A percentile compares a stretch with the other conserved stretches of the same genome.
phyloP scores from a whole-genome alignment of 208 protist genomes.

The Acanthamoeba lenticulata region DNA sequence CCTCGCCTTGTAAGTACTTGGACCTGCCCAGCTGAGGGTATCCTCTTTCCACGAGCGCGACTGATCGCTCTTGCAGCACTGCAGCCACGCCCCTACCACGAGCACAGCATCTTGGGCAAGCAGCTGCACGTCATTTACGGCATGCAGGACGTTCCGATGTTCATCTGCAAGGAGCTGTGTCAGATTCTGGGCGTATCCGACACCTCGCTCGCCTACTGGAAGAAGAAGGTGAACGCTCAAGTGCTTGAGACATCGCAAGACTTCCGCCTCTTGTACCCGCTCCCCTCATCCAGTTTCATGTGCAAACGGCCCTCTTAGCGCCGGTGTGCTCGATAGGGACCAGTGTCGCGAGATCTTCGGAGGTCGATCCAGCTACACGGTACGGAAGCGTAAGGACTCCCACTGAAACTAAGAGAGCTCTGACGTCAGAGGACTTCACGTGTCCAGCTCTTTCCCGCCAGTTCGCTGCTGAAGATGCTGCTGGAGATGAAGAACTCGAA shows the following conservation, averaged over 20 bases:
- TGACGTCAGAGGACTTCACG: background rate
- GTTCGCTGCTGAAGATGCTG: conserved; percentile 17
- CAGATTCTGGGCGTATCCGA: background rate
- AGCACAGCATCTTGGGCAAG: conserved; percentile 12
- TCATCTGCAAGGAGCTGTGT: conserved; percentile 49
- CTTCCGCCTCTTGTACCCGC: background rate
- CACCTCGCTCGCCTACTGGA: conserved; percentile 29
- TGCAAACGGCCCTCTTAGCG: background rate
- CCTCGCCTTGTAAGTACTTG: background rate
- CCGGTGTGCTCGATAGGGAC: background rate
- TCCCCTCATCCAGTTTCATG: background rate
- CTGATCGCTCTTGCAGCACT: no score
- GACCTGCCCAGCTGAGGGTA: no score
- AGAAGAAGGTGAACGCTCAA: conserved; percentile 14
- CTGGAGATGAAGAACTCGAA: background rate
- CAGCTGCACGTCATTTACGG: conserved; percentile 5
- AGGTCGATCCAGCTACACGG: conserved; percentile 15
- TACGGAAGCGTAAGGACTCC: background rate
- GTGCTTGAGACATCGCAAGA: conserved; percentile 3
- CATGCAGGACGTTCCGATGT: background rate
- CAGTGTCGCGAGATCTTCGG: conserved; percentile 32
- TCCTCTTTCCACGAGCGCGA: no score
- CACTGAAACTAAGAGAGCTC: background rate
- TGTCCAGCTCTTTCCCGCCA: background rate
- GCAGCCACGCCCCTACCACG: background rate